Evolutionary conservation across 306 rosid genomes (phyloP).

Genomic region (Vigna nakashimae): DNA sequence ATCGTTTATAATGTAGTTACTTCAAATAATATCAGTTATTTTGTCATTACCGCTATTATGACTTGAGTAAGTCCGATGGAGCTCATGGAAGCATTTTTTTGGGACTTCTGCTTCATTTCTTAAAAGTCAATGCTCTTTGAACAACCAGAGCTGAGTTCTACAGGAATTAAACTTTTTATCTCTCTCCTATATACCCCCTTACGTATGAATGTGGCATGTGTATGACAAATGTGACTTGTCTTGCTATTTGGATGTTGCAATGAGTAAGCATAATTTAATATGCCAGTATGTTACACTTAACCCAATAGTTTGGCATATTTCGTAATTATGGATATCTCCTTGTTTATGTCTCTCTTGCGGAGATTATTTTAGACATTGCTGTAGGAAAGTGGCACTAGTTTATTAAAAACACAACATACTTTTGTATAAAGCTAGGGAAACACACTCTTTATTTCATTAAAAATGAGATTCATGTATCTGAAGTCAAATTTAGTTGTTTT

Average conservation of each 20-base stretch:
- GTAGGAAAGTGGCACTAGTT: conserved; percentile 3
- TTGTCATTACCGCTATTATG: neutral
- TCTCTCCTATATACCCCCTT: neutral
- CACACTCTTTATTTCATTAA: neutral
- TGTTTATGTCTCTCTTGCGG: conserved; percentile 6
- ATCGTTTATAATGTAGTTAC: neutral
- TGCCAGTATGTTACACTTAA: neutral
- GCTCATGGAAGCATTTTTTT: conserved; percentile 36
- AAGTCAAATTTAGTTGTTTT: neutral
- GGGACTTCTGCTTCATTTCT: conserved; percentile 24
- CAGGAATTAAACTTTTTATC: conserved; percentile 11
- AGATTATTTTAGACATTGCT: conserved; percentile 7
- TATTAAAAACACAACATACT: neutral
- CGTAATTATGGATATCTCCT: neutral
- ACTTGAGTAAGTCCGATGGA: conserved; percentile 1
- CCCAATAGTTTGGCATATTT: neutral
- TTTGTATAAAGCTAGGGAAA: neutral
- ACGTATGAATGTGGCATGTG: neutral
- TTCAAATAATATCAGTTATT: conserved; percentile 23
- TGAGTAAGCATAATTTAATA: neutral
- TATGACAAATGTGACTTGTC: neutral
- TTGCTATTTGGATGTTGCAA: neutral
- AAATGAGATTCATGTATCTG: conserved; percentile 21
- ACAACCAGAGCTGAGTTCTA: neutral
- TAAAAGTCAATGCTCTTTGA: neutral